These are phyloP conservation scores for Flaveria brownii DNA, from an alignment of 129 eudicot genomes.

Conservation along the genomic window DNA sequence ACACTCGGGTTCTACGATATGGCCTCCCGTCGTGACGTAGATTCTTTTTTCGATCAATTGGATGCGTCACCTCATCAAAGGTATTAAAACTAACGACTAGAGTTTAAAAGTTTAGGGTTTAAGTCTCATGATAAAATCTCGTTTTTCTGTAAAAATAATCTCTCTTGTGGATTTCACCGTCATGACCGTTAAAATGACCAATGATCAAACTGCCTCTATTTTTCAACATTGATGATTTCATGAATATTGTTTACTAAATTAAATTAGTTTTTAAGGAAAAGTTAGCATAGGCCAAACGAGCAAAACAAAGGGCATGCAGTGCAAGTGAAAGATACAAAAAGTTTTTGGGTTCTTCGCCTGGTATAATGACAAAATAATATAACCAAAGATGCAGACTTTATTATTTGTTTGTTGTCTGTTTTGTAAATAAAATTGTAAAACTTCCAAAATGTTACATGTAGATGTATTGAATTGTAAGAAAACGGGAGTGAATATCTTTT, in stretches of 20 bases:
- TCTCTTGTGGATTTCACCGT: neutral
- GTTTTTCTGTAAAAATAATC: no score
- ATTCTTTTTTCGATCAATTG: slow-evolving; percentile 49
- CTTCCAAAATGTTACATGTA: neutral
- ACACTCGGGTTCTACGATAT: slow-evolving; percentile 60
- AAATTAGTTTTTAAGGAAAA: neutral
- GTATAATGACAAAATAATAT: neutral
- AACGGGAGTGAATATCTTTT: no score
- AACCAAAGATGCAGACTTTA: neutral
- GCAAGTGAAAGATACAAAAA: neutral
- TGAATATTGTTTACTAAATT: no score
- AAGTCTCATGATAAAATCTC: no score
- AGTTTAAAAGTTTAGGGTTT: no score
- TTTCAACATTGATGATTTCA: neutral
- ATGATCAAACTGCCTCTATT: neutral
- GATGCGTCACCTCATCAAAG: slow-evolving; percentile 56
- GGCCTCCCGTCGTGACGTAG: slow-evolving; percentile 41
- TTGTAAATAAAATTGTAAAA: neutral
- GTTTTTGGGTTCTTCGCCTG: neutral
- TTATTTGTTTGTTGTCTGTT: neutral
- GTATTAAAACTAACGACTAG: neutral
- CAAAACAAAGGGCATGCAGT: neutral
- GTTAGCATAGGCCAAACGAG: neutral
- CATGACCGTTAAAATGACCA: neutral
- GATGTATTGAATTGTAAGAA: no score